Percentiles rank a stretch among this genome's conserved stretches.
Conservation (phyloP, 495 filamentous ascomycete genomes). For the Aspergillus campestris region DNA sequence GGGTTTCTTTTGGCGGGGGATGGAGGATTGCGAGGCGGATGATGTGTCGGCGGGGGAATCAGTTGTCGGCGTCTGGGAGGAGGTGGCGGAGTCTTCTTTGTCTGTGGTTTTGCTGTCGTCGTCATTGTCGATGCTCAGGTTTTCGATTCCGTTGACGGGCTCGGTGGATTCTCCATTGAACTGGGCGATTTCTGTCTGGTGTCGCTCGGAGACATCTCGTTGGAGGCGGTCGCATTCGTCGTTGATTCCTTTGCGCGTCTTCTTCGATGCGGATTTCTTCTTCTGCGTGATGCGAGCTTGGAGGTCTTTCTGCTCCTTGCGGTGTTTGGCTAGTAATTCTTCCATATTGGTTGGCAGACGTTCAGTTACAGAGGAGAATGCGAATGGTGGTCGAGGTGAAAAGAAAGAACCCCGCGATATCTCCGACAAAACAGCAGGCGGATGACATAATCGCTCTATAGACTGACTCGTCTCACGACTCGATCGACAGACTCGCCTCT, state of each 20-base stretch:
- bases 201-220: slow-evolving; percentile 54
- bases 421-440: too few relatives aligned
- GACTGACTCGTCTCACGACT: too few relatives aligned
- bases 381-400: too few relatives aligned
- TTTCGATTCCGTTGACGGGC: slow-evolving; percentile 19
- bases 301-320: slow-evolving; percentile 82
- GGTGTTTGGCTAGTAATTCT: slow-evolving; percentile 66
- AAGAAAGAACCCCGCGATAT: too few relatives aligned
- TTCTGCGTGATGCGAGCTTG: slow-evolving; percentile 80
- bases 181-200: slow-evolving; percentile 55
- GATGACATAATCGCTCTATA: too few relatives aligned
- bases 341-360: slow-evolving; percentile 46
- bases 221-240: slow-evolving; percentile 75
- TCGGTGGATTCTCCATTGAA: slow-evolving; percentile 38
- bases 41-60: slow-evolving; percentile 5
- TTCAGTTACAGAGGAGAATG: background rate
- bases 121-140: slow-evolving; percentile 21
- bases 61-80: background rate
- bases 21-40: slow-evolving; percentile 5
- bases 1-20: slow-evolving; percentile 52
- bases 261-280: slow-evolving; percentile 93
- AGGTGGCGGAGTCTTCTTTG: background rate
- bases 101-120: slow-evolving; percentile 10
- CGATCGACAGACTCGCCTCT: too few relatives aligned
- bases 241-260: slow-evolving; percentile 83